Base-by-base conservation (phyloP, 2,329 filamentous ascomycete species). In the Aureobasidium sp. region DNA sequence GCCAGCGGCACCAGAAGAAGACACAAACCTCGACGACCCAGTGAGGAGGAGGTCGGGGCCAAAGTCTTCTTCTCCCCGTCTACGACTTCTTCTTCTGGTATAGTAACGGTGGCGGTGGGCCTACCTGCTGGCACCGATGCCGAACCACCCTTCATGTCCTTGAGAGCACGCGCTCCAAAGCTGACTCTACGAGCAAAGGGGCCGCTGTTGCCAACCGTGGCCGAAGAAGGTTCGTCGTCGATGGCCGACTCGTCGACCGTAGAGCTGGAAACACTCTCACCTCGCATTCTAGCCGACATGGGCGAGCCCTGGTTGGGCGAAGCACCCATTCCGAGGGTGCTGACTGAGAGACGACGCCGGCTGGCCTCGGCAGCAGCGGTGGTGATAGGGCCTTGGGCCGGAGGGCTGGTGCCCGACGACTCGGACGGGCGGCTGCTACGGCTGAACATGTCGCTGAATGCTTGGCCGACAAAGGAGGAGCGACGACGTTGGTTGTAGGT, bases 141-240 rank as follows among this genome's bases (percentile, higher is more conserved):
- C 80, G 79, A 83, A 77, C 80, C 84, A 71, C 85, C 80, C 72
- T 85, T 88, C 70, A 89, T 84, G 75, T 86, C 87, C 68, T 86
- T 83, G 74, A 91, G 80, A 67, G 89, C 89, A 73, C 91, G 85
- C 64, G 88, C 88, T 64, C 93, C 92, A 71, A 96, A 95, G 76
- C 92, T 97, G 79, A 96, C 87, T 63, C 92, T 88, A 68, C 92
- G 87, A 64, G 84, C 84, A 72, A 92, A 93, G 37, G 91, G 90
- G 14, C 88, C 89, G 59, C 79, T 82, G 37, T 90, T 87, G 17
- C 82, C 81, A 67, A 82, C 84, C 57, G 75, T 73, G 25, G 65
- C 49, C 29, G 58, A 63, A 42, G 79, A 75, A 60, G 79, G 77
- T 64, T 92, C 89, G 64, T 79, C 78, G 62, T 64, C 74, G 64